Percentiles rank a stretch among this genome's conserved stretches.
Evolutionary conservation across 805 yeast species (phyloP).

Genomic region (Yarrowia yakushimensis): DNA sequence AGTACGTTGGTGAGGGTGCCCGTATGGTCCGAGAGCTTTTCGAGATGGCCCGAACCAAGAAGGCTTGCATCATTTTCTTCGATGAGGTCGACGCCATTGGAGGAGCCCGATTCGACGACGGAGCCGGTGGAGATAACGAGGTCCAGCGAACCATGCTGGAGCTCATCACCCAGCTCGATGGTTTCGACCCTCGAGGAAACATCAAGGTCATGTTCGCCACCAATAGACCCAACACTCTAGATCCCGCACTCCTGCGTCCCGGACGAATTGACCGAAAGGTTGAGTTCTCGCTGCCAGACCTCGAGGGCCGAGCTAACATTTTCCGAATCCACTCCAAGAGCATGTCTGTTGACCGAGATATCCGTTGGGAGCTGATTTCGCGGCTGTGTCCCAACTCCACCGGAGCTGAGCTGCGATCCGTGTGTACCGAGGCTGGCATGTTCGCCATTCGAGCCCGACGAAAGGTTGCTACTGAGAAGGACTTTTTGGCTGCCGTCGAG

Average conservation of each 20-base stretch:
- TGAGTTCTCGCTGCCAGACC: conserved; percentile 92
- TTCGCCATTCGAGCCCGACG: conserved; percentile 98
- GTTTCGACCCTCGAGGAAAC: conserved; percentile 98
- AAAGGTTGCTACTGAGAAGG: conserved; percentile 97
- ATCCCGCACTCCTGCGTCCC: conserved; percentile 95
- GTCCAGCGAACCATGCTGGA: conserved; percentile 99
- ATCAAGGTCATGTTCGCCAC: conserved; percentile 99
- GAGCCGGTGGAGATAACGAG: conserved; percentile 99
- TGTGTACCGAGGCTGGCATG: conserved; percentile 99
- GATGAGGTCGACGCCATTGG: conserved; percentile 99
- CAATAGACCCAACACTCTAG: conserved; percentile 95
- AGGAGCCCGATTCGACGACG: conserved; percentile 99
- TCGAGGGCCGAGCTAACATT: conserved; percentile 97
- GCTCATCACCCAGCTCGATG: conserved; percentile 94
- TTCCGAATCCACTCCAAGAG: conserved; percentile 96
- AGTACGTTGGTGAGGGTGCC: conserved; percentile 99
- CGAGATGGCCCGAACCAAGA: conserved; percentile 98
- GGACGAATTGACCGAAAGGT: conserved; percentile 99
- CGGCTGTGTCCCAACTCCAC: conserved; percentile 97
- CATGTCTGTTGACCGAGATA: conserved; percentile 96
- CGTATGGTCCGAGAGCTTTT: conserved; percentile 98
- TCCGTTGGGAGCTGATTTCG: conserved; percentile 97
- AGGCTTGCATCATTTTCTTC: conserved; percentile 95
- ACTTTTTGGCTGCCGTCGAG: conserved; percentile 94
- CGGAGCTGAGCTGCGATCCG: conserved; percentile 98